Evolutionary conservation across 257 asterid genomes (phyloP).

Genomic region (Solanum bulbocastanum): DNA sequence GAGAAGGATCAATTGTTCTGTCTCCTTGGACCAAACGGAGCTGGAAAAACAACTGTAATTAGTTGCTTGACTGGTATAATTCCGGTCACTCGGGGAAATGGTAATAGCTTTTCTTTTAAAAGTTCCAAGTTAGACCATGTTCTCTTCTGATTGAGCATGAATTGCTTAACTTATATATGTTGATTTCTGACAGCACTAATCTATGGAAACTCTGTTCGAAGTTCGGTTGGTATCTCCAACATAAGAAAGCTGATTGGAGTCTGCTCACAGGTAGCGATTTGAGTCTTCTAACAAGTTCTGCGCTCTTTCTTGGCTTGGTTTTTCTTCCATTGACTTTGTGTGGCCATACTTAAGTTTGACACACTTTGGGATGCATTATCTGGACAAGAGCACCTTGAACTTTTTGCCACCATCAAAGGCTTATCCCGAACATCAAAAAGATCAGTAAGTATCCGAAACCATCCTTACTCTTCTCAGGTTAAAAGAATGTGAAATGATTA

Average conservation of each 20-base stretch:
- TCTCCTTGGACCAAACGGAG: constrained; percentile 36
- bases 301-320: not conserved
- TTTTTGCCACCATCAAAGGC: constrained; percentile 32
- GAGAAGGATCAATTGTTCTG: constrained; percentile 29
- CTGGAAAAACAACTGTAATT: constrained; percentile 33
- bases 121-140: not conserved
- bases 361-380: constrained; percentile 27
- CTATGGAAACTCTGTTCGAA: constrained; percentile 22
- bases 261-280: constrained; percentile 20
- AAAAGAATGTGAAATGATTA: not conserved
- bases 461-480: not conserved
- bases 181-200: constrained; percentile 13
- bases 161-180: not conserved
- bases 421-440: constrained; percentile 4
- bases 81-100: constrained; percentile 25
- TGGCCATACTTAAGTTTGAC: constrained; percentile 14
- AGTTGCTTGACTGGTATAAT: constrained; percentile 32
- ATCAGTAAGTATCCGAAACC: constrained; percentile 5
- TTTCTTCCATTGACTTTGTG: not conserved
- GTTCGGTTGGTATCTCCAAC: constrained; percentile 13
- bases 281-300: not conserved
- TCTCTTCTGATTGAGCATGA: not conserved
- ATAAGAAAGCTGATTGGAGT: constrained; percentile 28
- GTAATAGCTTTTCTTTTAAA: constrained; percentile 2
- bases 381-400: constrained; percentile 26